Percentiles rank a stretch among this genome's conserved stretches.
These are phyloP conservation scores for Spathaspora passalidarum DNA, from an alignment of 805 yeast species.

Conservation along the genomic window DNA sequence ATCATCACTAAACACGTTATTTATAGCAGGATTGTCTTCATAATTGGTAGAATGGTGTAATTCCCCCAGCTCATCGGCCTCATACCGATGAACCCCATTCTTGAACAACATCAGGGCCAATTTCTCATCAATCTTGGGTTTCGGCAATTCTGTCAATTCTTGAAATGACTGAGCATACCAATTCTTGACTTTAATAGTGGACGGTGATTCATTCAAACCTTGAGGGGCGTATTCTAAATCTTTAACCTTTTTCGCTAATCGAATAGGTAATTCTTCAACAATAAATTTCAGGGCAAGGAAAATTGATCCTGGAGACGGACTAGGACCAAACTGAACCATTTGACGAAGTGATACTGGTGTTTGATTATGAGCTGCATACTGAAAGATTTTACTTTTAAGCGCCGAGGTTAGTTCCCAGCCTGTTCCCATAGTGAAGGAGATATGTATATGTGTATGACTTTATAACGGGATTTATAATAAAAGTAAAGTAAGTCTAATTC, in stretches of 20 bases:
- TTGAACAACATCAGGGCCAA: slow-evolving; percentile 31
- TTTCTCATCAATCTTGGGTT: slow-evolving; percentile 50
- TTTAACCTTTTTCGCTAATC: slow-evolving; percentile 81
- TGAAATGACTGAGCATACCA: slow-evolving; percentile 94
- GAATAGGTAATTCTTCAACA: slow-evolving; percentile 81
- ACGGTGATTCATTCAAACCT: slow-evolving; percentile 69
- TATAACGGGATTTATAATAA: not conserved
- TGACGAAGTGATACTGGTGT: slow-evolving; percentile 82
- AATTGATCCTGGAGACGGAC: slow-evolving; percentile 73
- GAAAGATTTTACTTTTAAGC: slow-evolving; percentile 54
- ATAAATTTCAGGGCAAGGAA: slow-evolving; percentile 83
- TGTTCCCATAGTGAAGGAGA: slow-evolving; percentile 28
- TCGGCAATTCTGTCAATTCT: slow-evolving; percentile 64
- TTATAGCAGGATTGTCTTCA: slow-evolving; percentile 31
- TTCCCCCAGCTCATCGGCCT: slow-evolving; percentile 2
- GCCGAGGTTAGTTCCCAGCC: slow-evolving; percentile 49
- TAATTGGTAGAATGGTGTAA: not conserved
- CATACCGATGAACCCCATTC: slow-evolving; percentile 6
- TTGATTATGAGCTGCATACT: slow-evolving; percentile 71
- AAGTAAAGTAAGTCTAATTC: not conserved
- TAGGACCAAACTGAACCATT: slow-evolving; percentile 88
- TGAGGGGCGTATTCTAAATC: slow-evolving; percentile 80
- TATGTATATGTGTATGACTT: not conserved
- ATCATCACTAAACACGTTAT: slow-evolving; percentile 48
- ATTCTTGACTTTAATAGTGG: slow-evolving; percentile 70